These are phyloP conservation scores for Furcasterigmium furcatum DNA, from an alignment of 2,329 filamentous ascomycete species.

Conservation along the genomic window DNA sequence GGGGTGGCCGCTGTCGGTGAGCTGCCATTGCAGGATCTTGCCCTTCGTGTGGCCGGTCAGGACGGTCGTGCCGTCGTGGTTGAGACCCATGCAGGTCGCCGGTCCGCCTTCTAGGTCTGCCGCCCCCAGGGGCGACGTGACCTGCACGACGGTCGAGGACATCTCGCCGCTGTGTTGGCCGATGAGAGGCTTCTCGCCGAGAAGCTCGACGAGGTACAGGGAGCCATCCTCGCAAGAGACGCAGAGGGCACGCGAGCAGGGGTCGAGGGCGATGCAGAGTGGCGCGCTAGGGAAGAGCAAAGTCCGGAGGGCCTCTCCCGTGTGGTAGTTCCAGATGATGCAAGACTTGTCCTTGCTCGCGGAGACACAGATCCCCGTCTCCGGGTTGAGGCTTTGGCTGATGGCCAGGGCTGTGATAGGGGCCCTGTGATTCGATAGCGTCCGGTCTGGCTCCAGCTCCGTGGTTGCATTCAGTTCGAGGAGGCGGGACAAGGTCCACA, in stretches of 20 bases:
- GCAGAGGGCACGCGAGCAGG: slow-evolving; percentile 79
- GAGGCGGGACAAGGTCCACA: slow-evolving; percentile 81
- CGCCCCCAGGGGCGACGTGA: slow-evolving; percentile 50
- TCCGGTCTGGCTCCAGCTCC: slow-evolving; percentile 68
- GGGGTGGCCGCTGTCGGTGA: slow-evolving; percentile 65
- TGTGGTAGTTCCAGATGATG: slow-evolving; percentile 89
- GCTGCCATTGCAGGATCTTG: slow-evolving; percentile 77
- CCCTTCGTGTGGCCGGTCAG: slow-evolving; percentile 80
- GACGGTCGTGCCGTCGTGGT: slow-evolving; percentile 77
- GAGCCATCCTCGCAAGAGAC: slow-evolving; percentile 77
- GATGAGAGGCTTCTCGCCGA: slow-evolving; percentile 53
- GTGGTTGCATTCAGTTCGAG: slow-evolving; percentile 55
- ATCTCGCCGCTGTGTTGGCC: slow-evolving; percentile 46
- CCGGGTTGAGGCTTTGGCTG: slow-evolving; percentile 63
- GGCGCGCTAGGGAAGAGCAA: slow-evolving; percentile 75
- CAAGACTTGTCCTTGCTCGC: slow-evolving; percentile 83
- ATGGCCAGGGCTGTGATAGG: slow-evolving; percentile 63
- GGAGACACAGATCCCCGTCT: slow-evolving; percentile 80
- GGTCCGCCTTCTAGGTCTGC: slow-evolving; percentile 63
- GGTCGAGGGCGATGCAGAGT: slow-evolving; percentile 72
- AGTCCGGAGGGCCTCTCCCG: slow-evolving; percentile 73
- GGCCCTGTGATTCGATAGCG: slow-evolving; percentile 73
- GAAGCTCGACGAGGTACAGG: slow-evolving; percentile 76
- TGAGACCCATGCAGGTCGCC: slow-evolving; percentile 66
- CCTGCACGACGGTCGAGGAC: slow-evolving; percentile 55